Conservation (phyloP, 1,284 basidiomycete species). For the Pyrrhoderma noxium region DNA sequence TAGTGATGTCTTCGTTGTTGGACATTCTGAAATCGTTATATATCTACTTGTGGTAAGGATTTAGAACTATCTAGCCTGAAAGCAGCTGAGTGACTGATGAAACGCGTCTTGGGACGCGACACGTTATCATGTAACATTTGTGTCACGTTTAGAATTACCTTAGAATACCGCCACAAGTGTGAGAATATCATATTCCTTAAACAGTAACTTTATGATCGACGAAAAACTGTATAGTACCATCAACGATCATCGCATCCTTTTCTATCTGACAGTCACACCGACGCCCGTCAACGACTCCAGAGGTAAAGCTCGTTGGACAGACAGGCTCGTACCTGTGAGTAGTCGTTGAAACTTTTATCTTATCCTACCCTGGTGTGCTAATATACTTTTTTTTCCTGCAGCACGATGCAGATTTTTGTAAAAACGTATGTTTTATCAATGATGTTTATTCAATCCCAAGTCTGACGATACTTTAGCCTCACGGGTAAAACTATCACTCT, state of each 20-base stretch:
- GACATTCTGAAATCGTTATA: slow-evolving; percentile 11
- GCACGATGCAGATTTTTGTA: slow-evolving; percentile 88
- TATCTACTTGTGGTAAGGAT: too few relatives aligned
- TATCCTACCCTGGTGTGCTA: neutral
- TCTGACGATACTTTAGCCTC: too few relatives aligned
- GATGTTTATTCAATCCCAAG: neutral
- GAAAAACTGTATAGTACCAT: too few relatives aligned
- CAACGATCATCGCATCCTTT: too few relatives aligned
- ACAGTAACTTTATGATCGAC: too few relatives aligned
- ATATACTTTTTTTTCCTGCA: slow-evolving; percentile 1
- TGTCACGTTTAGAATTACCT: neutral
- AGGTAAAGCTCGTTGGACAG: slow-evolving; percentile 77
- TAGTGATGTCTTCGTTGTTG: slow-evolving; percentile 46
- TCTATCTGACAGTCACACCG: slow-evolving; percentile 18
- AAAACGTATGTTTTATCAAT: slow-evolving; percentile 64
- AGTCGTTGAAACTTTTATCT: neutral
- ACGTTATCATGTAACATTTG: neutral
- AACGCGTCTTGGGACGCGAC: neutral
- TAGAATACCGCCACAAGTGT: slow-evolving; percentile 15
- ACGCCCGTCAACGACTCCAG: slow-evolving; percentile 82
- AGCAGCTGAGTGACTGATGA: too few relatives aligned
- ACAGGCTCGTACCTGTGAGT: slow-evolving; percentile 47
- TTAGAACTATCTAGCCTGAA: too few relatives aligned
- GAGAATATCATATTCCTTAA: slow-evolving; percentile 18
- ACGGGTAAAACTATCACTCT: slow-evolving; percentile 99